Percentiles rank a stretch among this genome's conserved stretches.
Evolutionary conservation across 805 yeast species (phyloP).

Genomic region (Saccharomycopsis fodiens): DNA sequence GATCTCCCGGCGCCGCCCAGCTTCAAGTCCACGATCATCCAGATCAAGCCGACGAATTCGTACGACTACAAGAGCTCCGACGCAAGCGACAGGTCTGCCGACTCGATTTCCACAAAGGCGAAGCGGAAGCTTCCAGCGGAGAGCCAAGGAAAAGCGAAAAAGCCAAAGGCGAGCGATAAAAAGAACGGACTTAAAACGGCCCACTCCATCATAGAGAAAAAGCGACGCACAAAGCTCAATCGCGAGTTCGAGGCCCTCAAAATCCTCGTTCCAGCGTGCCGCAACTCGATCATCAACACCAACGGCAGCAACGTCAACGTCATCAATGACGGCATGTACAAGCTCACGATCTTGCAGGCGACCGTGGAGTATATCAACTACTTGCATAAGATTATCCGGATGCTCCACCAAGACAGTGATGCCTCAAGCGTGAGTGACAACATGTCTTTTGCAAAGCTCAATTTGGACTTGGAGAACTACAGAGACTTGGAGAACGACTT

Average conservation of each 20-base stretch:
- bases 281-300: slow-evolving; percentile 31
- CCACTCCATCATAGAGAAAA: slow-evolving; percentile 75
- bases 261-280: slow-evolving; percentile 71
- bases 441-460: slow-evolving; percentile 44
- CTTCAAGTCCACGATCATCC: slow-evolving; percentile 39
- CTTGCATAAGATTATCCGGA: slow-evolving; percentile 50
- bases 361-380: slow-evolving; percentile 74
- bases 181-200: slow-evolving; percentile 45
- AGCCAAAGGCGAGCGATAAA: slow-evolving; percentile 28
- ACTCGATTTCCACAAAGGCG: slow-evolving; percentile 17
- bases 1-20: slow-evolving; percentile 40
- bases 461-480: slow-evolving; percentile 50
- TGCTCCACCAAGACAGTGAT: slow-evolving; percentile 35
- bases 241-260: slow-evolving; percentile 78
- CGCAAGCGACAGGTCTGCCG: not conserved
- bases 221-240: slow-evolving; percentile 71
- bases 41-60: slow-evolving; percentile 28
- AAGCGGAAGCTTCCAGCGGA: not conserved
- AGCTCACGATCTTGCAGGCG: slow-evolving; percentile 72
- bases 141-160: slow-evolving; percentile 22
- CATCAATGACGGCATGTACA: slow-evolving; percentile 59
- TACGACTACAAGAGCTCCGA: slow-evolving; percentile 1
- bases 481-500: slow-evolving; percentile 53
- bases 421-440: slow-evolving; percentile 27
- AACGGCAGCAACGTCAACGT: slow-evolving; percentile 16